Conservation (phyloP, 345 rosid genomes). For the Eucalyptus cloeziana region DNA sequence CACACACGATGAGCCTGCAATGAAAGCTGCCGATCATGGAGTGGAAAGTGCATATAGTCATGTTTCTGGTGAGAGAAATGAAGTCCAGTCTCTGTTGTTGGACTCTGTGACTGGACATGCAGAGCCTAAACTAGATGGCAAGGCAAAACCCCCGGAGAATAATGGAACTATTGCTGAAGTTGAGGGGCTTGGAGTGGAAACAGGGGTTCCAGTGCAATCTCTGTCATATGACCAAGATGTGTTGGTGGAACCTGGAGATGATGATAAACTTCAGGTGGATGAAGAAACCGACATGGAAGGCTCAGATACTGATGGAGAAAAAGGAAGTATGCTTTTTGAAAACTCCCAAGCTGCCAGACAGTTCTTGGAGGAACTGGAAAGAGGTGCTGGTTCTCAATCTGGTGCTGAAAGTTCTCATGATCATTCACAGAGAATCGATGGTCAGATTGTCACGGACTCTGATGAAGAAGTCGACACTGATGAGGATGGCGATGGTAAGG, state of each 20-base stretch:
- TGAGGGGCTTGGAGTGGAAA: not conserved
- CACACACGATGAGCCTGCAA: conserved; percentile 3
- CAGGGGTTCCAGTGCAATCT: not conserved
- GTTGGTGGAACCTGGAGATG: conserved; percentile 22
- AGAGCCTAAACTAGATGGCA: not conserved
- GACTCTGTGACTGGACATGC: not conserved
- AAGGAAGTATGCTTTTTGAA: conserved; percentile 58
- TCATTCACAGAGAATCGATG: conserved; percentile 53
- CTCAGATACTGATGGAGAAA: conserved; percentile 46
- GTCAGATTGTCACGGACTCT: conserved; percentile 76
- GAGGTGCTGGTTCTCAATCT: conserved; percentile 36
- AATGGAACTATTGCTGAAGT: not conserved
- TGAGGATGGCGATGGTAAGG: conserved; percentile 71
- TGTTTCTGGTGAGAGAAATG: not conserved
- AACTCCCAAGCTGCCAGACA: conserved; percentile 74
- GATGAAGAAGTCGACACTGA: conserved; percentile 90
- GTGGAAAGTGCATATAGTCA: conserved; percentile 8
- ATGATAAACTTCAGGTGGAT: conserved; percentile 4
- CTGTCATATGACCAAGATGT: conserved; percentile 5
- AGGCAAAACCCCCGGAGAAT: not conserved
- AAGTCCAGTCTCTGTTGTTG: not conserved
- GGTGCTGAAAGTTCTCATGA: conserved; percentile 43
- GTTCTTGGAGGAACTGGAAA: conserved; percentile 75
- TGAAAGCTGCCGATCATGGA: not conserved
- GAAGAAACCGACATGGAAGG: conserved; percentile 32